Evolutionary conservation across 1,284 basidiomycete genomes (phyloP).

Genomic region (Somion occarium): DNA sequence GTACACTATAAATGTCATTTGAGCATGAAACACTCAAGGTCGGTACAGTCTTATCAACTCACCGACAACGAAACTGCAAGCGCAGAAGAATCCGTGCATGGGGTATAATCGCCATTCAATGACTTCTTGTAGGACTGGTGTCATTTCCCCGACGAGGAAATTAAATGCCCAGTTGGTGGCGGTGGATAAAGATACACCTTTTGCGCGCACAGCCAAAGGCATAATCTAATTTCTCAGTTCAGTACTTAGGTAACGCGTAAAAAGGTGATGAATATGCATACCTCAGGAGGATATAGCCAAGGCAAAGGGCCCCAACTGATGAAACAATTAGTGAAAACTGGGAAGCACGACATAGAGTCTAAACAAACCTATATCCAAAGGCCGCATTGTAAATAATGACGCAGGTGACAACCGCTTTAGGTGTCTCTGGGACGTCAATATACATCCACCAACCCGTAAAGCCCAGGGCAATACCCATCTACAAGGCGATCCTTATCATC

Average conservation of each 20-base stretch:
- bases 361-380: slow-evolving; percentile 72
- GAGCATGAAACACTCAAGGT: no score
- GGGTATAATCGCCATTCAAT: slow-evolving; percentile 94
- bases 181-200: slow-evolving; percentile 92
- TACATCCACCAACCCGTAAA: slow-evolving; percentile 92
- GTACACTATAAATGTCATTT: slow-evolving; percentile 63
- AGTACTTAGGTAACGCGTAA: no score
- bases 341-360: slow-evolving; percentile 6
- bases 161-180: slow-evolving; percentile 86
- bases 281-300: slow-evolving; percentile 89
- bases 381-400: slow-evolving; percentile 94
- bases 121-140: slow-evolving; percentile 84
- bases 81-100: slow-evolving; percentile 95
- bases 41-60: no score
- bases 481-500: no score
- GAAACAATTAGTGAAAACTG: not conserved
- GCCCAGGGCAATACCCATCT: slow-evolving; percentile 79
- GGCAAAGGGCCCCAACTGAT: slow-evolving; percentile 75
- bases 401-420: slow-evolving; percentile 86
- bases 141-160: slow-evolving; percentile 85
- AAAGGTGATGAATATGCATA: slow-evolving; percentile 32
- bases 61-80: slow-evolving; percentile 81
- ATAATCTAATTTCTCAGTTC: slow-evolving; percentile 67
- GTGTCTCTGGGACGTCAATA: slow-evolving; percentile 81
- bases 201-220: slow-evolving; percentile 85